Evolutionary conservation across 352 stramenopile genomes (phyloP), one percentile per base, ranked within the genome.

Genomic region (Globisporangium paroecandrum): DNA sequence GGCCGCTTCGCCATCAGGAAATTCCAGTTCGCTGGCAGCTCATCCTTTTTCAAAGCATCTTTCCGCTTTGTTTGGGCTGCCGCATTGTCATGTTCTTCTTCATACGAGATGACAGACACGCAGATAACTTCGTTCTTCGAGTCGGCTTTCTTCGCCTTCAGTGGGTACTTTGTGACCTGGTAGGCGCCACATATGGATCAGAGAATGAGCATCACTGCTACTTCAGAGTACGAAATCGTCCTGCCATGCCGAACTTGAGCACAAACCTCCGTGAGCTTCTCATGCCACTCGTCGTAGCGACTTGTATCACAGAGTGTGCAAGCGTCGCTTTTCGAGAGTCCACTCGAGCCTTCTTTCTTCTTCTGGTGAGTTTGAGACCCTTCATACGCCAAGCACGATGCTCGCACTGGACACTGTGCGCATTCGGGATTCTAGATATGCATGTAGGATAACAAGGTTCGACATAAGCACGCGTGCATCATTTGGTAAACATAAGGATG

Each of bases 1-100:
- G 90, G 83, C 10, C 90, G 85, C 49, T 89, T 91, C 2, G 70
- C 77, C 89, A 96, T 95, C 22, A 96, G 69, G 64, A 91, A 95
- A 22, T 71, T 77, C 85, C 85, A 92, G n/a, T 73, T 54, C 3
- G 74, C 72, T 12, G 67, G 57, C 55, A 69, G 55, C 27, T 46
- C 58, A 46, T 43, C 54, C 8, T 63, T 58, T 6, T 71, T 69
- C 49, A 15, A 10, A 43, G 25, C 32, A 24, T 10, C 38, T 49
- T 64, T 71, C 22, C 59, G 38, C 20, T 43, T 62, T 22, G 32
- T 47, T 38, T 9, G 60, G 4, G 43, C 49, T 27, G 43, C 54
- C 46, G 32, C 18, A 12, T 24, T 15, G 24, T 71, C 41, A 22
- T 51, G 38, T 13, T 71, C 62, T 55, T 62, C 71, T 41, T 74